Evolutionary conservation across 140 eudicot genomes (phyloP), one percentile per base, ranked within the genome.

Genomic region (Cichorium intybus): DNA sequence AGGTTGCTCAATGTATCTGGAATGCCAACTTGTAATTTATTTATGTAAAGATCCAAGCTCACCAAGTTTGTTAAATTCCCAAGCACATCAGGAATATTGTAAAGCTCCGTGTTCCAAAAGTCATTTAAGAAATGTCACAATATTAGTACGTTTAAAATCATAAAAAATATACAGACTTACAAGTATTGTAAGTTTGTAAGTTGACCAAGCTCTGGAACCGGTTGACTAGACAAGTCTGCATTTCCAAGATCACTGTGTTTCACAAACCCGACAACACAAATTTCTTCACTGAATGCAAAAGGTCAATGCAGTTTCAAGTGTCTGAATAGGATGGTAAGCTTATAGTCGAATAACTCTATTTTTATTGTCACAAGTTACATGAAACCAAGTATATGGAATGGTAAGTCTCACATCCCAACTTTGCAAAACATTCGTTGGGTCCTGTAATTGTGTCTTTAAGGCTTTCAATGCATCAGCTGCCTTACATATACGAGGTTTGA

Each of bases 31-130:
- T 24, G 60, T 33, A 90, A 78, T 5, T 7, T 74, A 78, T 90
- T 90, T 60, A 70, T 23, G 73, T 90, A 90, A 70, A 90, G 97
- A 90, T 90, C 97, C 93, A 90, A 81, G 80, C 93, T 90, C 82
- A 84, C 79, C 81, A 90, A 83, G 56, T 74, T 71, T 27, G 87
- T 83, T 58, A 88, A 81, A 68, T 88, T 80, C 64, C 96, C 96
- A 7, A 88, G 81, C 74, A 82, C 96, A 64, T 4, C 2, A 20
- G 95, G 96, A 63, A 88, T 90, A 66, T 84, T 73, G 69, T 83
- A 90, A 49, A 90, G 90, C 73, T 84, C 95, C 93, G 95, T 90
- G 87, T 64, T 17, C 49, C 41, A n/a, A 47, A 51, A 24, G 24
- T 27, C 16, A 31, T n/a, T 20, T 20, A 62, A 16, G 24, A 69